Conservation (phyloP, 2,329 filamentous ascomycete genomes). For the Chlorencoelia australis region DNA sequence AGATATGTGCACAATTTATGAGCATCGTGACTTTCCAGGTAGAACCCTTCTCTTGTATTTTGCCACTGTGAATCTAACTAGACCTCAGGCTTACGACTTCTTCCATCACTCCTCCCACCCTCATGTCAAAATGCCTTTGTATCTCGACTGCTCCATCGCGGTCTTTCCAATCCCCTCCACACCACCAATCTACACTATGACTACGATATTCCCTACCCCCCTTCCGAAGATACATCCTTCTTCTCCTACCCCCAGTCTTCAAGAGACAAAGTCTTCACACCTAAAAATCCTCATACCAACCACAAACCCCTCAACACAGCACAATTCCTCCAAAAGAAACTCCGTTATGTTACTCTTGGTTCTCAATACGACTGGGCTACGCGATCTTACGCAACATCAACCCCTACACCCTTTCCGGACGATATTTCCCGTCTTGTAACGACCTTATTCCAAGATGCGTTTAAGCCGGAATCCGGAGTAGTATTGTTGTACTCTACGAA, state of each 20-base stretch:
- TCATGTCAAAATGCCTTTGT: slow-evolving; percentile 62
- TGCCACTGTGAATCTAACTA: background rate
- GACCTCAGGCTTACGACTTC: slow-evolving; percentile 45
- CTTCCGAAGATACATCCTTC: slow-evolving; percentile 30
- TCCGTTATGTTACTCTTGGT: slow-evolving; percentile 89
- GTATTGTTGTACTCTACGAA: slow-evolving; percentile 85
- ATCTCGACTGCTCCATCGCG: slow-evolving; percentile 63
- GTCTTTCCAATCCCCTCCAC: slow-evolving; percentile 64
- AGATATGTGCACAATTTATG: slow-evolving; percentile 21
- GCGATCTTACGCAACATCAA: slow-evolving; percentile 61
- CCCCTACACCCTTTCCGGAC: slow-evolving; percentile 60
- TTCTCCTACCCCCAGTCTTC: slow-evolving; percentile 42
- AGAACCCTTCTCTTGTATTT: background rate
- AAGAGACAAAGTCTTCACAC: slow-evolving; percentile 52
- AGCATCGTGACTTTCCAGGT: slow-evolving; percentile 26
- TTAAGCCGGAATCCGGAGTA: slow-evolving; percentile 77
- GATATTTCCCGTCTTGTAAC: slow-evolving; percentile 63
- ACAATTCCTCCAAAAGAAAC: slow-evolving; percentile 66
- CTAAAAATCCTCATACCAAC: slow-evolving; percentile 45
- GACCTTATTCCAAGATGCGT: slow-evolving; percentile 57
- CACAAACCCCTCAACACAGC: slow-evolving; percentile 65
- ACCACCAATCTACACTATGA: slow-evolving; percentile 82
- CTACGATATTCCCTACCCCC: slow-evolving; percentile 55
- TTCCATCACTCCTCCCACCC: slow-evolving; percentile 65
- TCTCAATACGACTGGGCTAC: slow-evolving; percentile 94